Evolutionary conservation across 768 basidiomycete species (phyloP).

Genomic region (Pholiota microspora): DNA sequence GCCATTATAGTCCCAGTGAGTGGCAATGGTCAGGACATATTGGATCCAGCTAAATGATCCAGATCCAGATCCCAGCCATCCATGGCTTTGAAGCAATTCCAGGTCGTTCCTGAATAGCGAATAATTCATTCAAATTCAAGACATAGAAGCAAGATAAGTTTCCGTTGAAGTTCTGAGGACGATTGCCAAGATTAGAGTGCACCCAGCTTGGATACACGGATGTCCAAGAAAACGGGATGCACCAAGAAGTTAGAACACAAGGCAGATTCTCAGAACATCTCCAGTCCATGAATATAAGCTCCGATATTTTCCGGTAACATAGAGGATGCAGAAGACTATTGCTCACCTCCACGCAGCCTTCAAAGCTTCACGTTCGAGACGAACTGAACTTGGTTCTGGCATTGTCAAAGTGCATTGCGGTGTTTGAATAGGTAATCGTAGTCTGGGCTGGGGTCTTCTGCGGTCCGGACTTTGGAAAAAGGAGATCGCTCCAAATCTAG

Average conservation of each 20-base stretch:
- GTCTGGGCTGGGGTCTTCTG: neutral
- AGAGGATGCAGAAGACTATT: too few relatives aligned
- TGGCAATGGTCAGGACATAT: neutral
- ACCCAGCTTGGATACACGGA: neutral
- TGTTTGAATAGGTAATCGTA: too few relatives aligned
- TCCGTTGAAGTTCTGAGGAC: neutral
- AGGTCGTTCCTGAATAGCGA: neutral
- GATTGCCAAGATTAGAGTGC: neutral
- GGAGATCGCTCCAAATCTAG: neutral
- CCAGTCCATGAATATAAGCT: too few relatives aligned
- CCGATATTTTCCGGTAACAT: neutral
- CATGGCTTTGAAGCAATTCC: too few relatives aligned
- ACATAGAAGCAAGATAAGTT: neutral
- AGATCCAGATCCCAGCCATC: neutral
- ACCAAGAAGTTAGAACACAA: slow-evolving; percentile 6
- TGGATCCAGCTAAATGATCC: neutral
- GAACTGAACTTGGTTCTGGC: too few relatives aligned
- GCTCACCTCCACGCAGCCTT: too few relatives aligned
- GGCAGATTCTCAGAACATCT: neutral
- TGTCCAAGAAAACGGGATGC: neutral
- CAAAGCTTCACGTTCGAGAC: too few relatives aligned
- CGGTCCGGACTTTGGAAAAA: neutral
- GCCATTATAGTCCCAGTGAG: neutral
- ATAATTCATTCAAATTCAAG: neutral
- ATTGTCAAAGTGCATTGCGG: too few relatives aligned